phyloP scores from a whole-genome alignment of 1,284 basidiomycete species.

The Xerocomus amazonicus region DNA sequence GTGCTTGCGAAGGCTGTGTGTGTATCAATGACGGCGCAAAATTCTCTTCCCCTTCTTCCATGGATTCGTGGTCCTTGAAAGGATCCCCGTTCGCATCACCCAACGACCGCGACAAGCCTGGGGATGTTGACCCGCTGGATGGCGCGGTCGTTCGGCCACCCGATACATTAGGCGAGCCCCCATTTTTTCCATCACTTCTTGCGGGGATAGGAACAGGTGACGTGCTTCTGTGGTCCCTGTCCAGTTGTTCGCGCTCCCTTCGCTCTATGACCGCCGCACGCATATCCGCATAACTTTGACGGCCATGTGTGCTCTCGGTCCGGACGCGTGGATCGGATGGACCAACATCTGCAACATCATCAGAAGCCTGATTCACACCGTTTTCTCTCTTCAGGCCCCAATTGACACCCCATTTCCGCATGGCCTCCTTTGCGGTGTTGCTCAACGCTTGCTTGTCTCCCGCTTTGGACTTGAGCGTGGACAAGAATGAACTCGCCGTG shows the following conservation, averaged over 20 bases:
- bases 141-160: constrained; percentile 22
- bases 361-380: constrained; percentile 27
- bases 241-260: constrained; percentile 44
- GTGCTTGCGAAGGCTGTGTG: constrained; percentile 65
- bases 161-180: constrained; percentile 29
- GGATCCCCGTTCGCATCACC: constrained; percentile 19
- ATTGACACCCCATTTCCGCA: constrained; percentile 85
- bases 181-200: constrained; percentile 24
- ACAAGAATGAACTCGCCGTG: constrained; percentile 56
- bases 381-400: constrained; percentile 65
- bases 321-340: constrained; percentile 39
- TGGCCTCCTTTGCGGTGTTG: constrained; percentile 77
- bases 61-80: constrained; percentile 30
- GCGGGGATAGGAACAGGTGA: constrained; percentile 36
- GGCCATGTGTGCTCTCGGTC: constrained; percentile 37
- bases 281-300: constrained; percentile 66
- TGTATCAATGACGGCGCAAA: constrained; percentile 49
- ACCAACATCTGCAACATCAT: constrained; percentile 45
- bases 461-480: constrained; percentile 71
- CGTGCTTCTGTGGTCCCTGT: constrained; percentile 21
- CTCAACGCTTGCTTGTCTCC: constrained; percentile 80
- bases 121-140: constrained; percentile 25
- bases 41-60: constrained; percentile 25
- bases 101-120: constrained; percentile 33
- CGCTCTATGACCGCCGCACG: constrained; percentile 65